Conservation (phyloP, 2,329 filamentous ascomycete species). For the Paracoccidioides brasiliensis region DNA sequence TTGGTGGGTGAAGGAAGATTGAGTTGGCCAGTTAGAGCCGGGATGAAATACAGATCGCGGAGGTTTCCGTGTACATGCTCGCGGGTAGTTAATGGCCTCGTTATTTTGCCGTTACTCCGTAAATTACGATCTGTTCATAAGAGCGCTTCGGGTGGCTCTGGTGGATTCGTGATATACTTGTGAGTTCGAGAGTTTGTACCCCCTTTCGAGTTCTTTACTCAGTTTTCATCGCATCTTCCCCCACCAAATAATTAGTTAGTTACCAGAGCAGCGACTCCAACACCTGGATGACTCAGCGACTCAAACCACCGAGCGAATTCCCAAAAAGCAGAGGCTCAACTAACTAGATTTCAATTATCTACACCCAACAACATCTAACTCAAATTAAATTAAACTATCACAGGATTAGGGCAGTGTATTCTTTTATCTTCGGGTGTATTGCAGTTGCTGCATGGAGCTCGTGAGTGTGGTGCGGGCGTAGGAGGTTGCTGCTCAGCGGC, state of each 20-base stretch:
- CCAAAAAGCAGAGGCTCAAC: too few species aligned
- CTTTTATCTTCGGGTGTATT: too few species aligned
- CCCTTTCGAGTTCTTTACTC: not conserved
- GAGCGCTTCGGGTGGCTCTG: not conserved
- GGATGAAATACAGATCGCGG: not conserved
- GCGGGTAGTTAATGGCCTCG: not conserved
- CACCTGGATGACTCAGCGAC: too few species aligned
- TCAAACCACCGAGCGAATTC: too few species aligned
- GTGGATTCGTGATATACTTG: not conserved
- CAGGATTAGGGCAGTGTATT: too few species aligned
- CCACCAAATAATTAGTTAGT: not conserved
- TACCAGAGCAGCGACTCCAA: too few species aligned
- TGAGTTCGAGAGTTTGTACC: not conserved
- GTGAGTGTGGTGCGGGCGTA: too few species aligned
- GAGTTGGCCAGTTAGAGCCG: not conserved
- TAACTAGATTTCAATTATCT: too few species aligned
- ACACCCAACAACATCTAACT: too few species aligned
- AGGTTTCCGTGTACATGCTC: not conserved
- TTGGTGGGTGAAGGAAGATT: not conserved
- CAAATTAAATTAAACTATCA: too few species aligned
- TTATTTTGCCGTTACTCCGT: not conserved
- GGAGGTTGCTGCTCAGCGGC: too few species aligned
- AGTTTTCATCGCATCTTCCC: not conserved
- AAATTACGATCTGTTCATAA: not conserved
- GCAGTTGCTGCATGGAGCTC: too few species aligned